Conservation (phyloP, 1,139 yeast genomes). For the Torulaspora pretoriensis region DNA sequence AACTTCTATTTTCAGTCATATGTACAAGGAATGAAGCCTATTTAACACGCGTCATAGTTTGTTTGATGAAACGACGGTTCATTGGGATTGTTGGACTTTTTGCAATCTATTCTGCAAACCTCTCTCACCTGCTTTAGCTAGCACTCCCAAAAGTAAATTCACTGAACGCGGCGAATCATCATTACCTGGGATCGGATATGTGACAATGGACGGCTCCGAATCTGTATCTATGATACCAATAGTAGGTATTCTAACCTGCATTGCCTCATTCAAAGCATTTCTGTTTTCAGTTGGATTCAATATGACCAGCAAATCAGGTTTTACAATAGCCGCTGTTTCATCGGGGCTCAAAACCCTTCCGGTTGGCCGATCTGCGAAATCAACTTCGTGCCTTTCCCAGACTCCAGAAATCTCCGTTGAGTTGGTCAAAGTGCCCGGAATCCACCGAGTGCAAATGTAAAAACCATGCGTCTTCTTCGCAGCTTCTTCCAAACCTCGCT, state of each 20-base stretch:
- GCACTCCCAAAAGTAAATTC: constrained; percentile 72
- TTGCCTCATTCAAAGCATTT: constrained; percentile 77
- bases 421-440: constrained; percentile 92
- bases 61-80: neutral
- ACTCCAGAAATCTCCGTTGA: constrained; percentile 62
- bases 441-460: constrained; percentile 84
- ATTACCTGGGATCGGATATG: constrained; percentile 94
- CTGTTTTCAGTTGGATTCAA: constrained; percentile 87
- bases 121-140: constrained; percentile 77
- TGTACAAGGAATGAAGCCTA: constrained; percentile 1
- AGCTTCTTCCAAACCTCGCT: constrained; percentile 70
- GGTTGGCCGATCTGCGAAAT: constrained; percentile 58
- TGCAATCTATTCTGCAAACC: constrained; percentile 61
- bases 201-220: constrained; percentile 81
- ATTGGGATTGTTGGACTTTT: constrained; percentile 29
- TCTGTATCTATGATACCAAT: constrained; percentile 93
- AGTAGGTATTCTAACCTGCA: constrained; percentile 80
- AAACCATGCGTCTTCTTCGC: constrained; percentile 75
- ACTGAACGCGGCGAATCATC: constrained; percentile 88
- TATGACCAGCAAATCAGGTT: constrained; percentile 84
- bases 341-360: constrained; percentile 50
- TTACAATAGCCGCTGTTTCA: constrained; percentile 47
- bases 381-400: constrained; percentile 63
- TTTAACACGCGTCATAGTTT: neutral
- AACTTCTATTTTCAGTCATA: neutral